phyloP scores from a whole-genome alignment of 108 stramenopile species.

The Cyclotella choctawhatcheeana region DNA sequence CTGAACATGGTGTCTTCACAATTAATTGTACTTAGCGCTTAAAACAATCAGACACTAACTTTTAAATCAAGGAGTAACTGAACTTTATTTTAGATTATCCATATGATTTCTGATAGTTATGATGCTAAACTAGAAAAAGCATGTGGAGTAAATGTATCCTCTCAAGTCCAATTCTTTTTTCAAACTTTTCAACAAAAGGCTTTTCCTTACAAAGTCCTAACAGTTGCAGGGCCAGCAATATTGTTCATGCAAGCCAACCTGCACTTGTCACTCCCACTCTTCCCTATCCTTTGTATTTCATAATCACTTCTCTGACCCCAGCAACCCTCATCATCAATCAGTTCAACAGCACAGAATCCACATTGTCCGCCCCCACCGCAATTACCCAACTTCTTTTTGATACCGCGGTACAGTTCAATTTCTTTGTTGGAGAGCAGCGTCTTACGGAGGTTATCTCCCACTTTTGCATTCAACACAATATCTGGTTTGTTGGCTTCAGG shows the following conservation, averaged over 20 bases:
- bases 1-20: too few species aligned
- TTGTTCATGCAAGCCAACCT: conserved; percentile 81
- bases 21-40: too few species aligned
- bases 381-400: conserved; percentile 80
- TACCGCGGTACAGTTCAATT: conserved; percentile 78
- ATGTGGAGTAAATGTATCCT: not conserved
- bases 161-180: too few species aligned
- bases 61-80: too few species aligned
- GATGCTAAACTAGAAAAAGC: too few species aligned
- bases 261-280: conserved; percentile 32
- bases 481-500: conserved; percentile 54
- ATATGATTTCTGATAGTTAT: too few species aligned
- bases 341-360: conserved; percentile 80
- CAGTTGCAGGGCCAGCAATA: conserved; percentile 82
- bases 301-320: conserved; percentile 79
- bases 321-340: conserved; percentile 58
- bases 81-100: too few species aligned
- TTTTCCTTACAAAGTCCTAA: conserved; percentile 47
- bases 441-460: conserved; percentile 83
- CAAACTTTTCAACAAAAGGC: not conserved
- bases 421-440: conserved; percentile 64
- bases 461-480: conserved; percentile 59
- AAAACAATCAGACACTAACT: too few species aligned
- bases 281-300: conserved; percentile 62
- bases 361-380: conserved; percentile 81